Base-by-base conservation (phyloP, 2,329 filamentous ascomycete genomes). In the Pseudocercospora musae region DNA sequence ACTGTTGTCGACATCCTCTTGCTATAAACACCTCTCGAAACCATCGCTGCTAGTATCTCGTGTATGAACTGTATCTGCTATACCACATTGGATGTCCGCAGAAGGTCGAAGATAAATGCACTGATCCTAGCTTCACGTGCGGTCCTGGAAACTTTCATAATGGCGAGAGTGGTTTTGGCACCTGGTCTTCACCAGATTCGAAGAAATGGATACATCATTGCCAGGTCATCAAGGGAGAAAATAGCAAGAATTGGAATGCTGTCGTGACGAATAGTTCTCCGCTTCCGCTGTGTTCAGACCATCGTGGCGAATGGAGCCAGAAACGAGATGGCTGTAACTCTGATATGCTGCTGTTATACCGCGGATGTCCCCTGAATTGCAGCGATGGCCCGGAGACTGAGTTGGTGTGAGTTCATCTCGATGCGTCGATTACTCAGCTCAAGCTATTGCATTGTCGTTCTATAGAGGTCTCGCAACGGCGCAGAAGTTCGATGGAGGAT, bases 71-170 rank as follows among this genome's bases (percentile, higher is more conserved):
- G 46, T 52, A 52, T 7, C 20, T 58, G 20, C n/a, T 52, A 4
- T 52, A 58, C 29, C 52, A 58, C 20, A 58, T 58, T 31, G 57
- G 57, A 21, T 58, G 57, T 27, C 57, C 57, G 8, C 57, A 58
- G 15, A n/a, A 11, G 10, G 44, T 58, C n/a, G 25, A 49, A 11
- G 57, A 33, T 8, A 52, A 44, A 5, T 58, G 57, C 29, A 52
- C 42, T 13, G 46, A 49, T 27, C 57, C 57, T 5, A 48, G 31
- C 15, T 58, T 58, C 31, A 52, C 44, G 2, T 58, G 57, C n/a
- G 57, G 57, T 3, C 44, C 57, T 20, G 57, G 57, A 8, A 58
- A 58, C 18, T 52, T 31, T 13, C 29, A 49, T 13, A 58, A 58
- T 25, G 57, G 57, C 1, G 57, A 58, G 18, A 58, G 57, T 25